Evolutionary conservation across 305 asterid species (phyloP), one percentile per base, ranked within the genome.

Genomic region (Fraxinus xanthoxyloides): DNA sequence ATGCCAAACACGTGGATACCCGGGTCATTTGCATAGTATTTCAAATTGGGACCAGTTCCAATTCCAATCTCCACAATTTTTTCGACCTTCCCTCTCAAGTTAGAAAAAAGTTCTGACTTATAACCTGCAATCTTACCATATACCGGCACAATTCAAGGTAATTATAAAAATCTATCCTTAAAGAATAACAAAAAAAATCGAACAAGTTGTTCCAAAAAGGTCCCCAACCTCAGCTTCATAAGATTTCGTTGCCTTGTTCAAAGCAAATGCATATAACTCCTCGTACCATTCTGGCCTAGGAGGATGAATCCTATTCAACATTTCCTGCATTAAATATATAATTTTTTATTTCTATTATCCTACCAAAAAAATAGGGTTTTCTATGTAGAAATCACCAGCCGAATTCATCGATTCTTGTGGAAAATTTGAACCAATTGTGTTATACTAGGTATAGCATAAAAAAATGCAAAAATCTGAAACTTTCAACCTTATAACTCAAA

Each of bases 251-350:
- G 84, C 4, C 78, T 81, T 92, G 86, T 91, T 87, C 92, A 93
- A 78, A n/a, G 89, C 93, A 6, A 75, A 86, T 24, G 98, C 98
- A 82, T 88, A 94, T 1, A 94, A 79, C 92, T 94, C 97, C 90
- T 94, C 97, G 21, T 94, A 95, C 97, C 99, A 95, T 84, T 88
- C 99, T 23, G 97, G 92, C 84, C 93, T 95, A 8, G 92, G 90
- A 83, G 98, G 99, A 81, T 87, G 99, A 84, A 92, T 48, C 85
- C 86, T 90, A 65, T 92, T 90, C 90, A 95, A 80, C 88, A 82
- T 81, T 82, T 84, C 87, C 99, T 95, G 87, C 81, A 85, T 72
- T 75, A 21, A 73, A 83, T 77, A 78, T 24, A 82, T 43, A 54
- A 54, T 17, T 34, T 54, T 9, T 76, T 59, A 78, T 56, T 82